phyloP scores from a whole-genome alignment of 306 rosid species.

The Senna tora region DNA sequence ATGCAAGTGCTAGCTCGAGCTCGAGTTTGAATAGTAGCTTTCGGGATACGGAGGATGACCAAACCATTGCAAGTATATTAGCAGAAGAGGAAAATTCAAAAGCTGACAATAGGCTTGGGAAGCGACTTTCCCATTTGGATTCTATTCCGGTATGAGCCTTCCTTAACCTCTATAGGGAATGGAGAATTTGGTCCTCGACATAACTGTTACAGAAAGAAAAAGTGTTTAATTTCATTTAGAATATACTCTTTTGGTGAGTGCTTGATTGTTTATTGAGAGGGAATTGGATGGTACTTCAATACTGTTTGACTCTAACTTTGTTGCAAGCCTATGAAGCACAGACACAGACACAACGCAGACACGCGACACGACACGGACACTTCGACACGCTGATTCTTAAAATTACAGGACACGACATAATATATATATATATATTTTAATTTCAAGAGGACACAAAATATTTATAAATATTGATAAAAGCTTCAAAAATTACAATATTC shows the following conservation, averaged over 20 bases:
- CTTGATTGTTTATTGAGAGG: not conserved
- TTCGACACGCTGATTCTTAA: too few relatives aligned
- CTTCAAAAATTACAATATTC: too few relatives aligned
- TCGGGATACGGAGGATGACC: slow-evolving; percentile 91
- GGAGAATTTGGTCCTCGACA: not conserved
- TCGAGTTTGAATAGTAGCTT: slow-evolving; percentile 81
- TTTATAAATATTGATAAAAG: too few relatives aligned
- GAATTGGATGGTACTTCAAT: not conserved
- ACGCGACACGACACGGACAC: too few relatives aligned
- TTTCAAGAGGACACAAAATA: too few relatives aligned
- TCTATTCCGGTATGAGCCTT: slow-evolving; percentile 74
- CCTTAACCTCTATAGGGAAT: not conserved
- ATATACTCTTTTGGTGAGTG: not conserved
- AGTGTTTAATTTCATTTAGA: not conserved
- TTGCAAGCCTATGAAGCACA: too few relatives aligned
- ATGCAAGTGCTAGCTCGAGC: slow-evolving; percentile 88
- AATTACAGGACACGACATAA: too few relatives aligned
- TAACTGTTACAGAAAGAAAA: not conserved
- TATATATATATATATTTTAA: too few relatives aligned
- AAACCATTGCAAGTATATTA: slow-evolving; percentile 75
- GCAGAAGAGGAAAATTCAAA: slow-evolving; percentile 63
- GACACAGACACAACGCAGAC: too few relatives aligned
- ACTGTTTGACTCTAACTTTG: not conserved
- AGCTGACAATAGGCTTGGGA: slow-evolving; percentile 63
- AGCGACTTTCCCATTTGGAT: slow-evolving; percentile 88